Evolutionary conservation across 306 rosid genomes (phyloP).

Genomic region (Citrullus colocynthis): DNA sequence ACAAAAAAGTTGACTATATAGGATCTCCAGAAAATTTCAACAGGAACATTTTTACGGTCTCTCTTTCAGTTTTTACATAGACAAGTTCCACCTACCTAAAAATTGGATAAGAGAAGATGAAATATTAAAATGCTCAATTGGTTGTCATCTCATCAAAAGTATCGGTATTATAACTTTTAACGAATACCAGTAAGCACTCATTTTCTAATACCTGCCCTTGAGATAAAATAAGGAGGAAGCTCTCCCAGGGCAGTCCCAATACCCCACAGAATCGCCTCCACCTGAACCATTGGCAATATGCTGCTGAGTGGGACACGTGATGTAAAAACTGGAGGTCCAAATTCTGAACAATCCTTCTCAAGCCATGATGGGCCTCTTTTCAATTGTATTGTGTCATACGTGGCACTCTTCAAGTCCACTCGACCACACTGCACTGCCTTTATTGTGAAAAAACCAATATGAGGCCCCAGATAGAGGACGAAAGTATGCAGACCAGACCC

Average conservation of each 20-base stretch:
- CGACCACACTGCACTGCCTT: conserved; percentile 96
- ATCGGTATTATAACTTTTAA: background rate
- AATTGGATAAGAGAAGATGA: background rate
- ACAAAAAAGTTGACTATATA: background rate
- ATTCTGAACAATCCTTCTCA: conserved; percentile 71
- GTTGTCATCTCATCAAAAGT: background rate
- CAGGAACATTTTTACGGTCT: background rate
- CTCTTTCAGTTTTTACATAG: background rate
- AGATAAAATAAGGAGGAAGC: conserved; percentile 98
- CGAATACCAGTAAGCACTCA: background rate
- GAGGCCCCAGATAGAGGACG: conserved; percentile 96
- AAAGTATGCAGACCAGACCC: conserved; percentile 99
- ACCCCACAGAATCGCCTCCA: conserved; percentile 97
- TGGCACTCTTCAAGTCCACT: conserved; percentile 86
- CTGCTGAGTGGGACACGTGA: conserved; percentile 66
- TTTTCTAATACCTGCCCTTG: conserved; percentile 74
- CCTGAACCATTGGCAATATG: conserved; percentile 76
- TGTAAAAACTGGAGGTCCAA: conserved; percentile 68
- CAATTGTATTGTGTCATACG: conserved; percentile 85
- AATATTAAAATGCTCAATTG: background rate
- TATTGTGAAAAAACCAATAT: conserved; percentile 80
- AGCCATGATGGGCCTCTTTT: conserved; percentile 91
- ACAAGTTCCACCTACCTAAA: background rate
- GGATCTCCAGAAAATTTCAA: background rate
- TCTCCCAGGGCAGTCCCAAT: conserved; percentile 94